Conservation (phyloP, 805 yeast genomes). For the Myxozyma kluyveri region DNA sequence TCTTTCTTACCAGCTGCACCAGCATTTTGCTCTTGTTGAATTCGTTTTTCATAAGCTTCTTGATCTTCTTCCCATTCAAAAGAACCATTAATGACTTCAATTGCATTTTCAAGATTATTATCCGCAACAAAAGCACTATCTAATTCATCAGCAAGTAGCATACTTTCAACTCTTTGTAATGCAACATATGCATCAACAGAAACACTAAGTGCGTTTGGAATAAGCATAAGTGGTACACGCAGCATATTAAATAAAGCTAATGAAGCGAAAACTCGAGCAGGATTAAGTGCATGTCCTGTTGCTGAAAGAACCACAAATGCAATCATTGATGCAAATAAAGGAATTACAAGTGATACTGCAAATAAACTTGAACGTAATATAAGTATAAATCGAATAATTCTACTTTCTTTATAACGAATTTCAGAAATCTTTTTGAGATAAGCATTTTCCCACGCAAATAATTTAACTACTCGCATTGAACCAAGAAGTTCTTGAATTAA, state of each 20-base stretch:
- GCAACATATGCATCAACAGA: constrained; percentile 63
- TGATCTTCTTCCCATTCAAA: constrained; percentile 62
- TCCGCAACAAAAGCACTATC: constrained; percentile 39
- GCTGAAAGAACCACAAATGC: constrained; percentile 49
- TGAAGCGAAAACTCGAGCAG: constrained; percentile 70
- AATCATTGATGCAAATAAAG: constrained; percentile 69
- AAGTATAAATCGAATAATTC: constrained; percentile 59
- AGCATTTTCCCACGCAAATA: constrained; percentile 88
- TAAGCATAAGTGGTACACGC: constrained; percentile 57
- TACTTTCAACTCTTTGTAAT: constrained; percentile 51
- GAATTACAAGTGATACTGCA: constrained; percentile 64
- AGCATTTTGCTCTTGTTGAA: constrained; percentile 4
- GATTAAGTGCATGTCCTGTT: constrained; percentile 45
- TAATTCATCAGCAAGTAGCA: constrained; percentile 48
- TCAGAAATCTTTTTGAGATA: constrained; percentile 56
- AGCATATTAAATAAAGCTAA: constrained; percentile 64
- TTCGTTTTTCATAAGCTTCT: constrained; percentile 40
- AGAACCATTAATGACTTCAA: constrained; percentile 51
- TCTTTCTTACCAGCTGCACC: constrained; percentile 5
- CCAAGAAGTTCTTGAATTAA: constrained; percentile 74
- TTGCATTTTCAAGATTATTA: constrained; percentile 43
- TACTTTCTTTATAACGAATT: constrained; percentile 62
- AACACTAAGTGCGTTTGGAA: constrained; percentile 64
- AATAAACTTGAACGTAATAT: constrained; percentile 60
- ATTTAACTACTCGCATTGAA: constrained; percentile 78